A percentile compares a stretch with the other conserved stretches of the same genome.
These are phyloP conservation scores for Yamadazyma atmosphaerica DNA, from an alignment of 1,139 yeast genomes.

Conservation along the genomic window DNA sequence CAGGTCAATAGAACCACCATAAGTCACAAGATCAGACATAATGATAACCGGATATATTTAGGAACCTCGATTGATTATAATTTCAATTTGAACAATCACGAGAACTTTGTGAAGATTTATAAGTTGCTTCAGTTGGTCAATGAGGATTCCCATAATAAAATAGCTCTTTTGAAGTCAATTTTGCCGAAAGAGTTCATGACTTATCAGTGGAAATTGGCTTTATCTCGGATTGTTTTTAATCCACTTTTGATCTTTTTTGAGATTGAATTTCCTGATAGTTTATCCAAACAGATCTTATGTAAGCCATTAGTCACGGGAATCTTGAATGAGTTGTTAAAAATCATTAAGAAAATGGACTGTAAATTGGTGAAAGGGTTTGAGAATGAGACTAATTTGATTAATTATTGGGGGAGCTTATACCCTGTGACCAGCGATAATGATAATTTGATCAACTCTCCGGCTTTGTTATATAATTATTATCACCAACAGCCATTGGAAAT, in stretches of 20 bases:
- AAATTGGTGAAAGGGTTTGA: constrained; percentile 65
- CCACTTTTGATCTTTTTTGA: constrained; percentile 76
- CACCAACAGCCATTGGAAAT: constrained; percentile 57
- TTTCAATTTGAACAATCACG: constrained; percentile 13
- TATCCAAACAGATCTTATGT: constrained; percentile 69
- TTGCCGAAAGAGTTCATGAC: constrained; percentile 63
- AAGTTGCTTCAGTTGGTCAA: constrained; percentile 37
- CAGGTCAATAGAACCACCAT: constrained; percentile 26
- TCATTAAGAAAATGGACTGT: constrained; percentile 79
- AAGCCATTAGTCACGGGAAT: constrained; percentile 83
- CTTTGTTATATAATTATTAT: constrained; percentile 60
- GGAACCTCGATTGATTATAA: constrained; percentile 30
- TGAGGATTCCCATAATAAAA: constrained; percentile 30
- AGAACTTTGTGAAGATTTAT: constrained; percentile 28
- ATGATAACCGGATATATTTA: constrained; percentile 41
- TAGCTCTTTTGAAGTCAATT: constrained; percentile 49
- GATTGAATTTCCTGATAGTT: constrained; percentile 56
- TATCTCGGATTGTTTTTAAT: constrained; percentile 76
- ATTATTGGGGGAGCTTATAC: constrained; percentile 51
- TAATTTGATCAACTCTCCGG: constrained; percentile 47
- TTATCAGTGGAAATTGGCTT: constrained; percentile 82
- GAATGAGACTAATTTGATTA: constrained; percentile 58
- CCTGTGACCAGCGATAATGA: constrained; percentile 26
- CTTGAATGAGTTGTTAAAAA: constrained; percentile 68
- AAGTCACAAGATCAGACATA: constrained; percentile 28